Percentiles rank a stretch among this genome's conserved stretches.
Evolutionary conservation across 73 alveolate genomes (phyloP).

Genomic region (Tetrahymena thermophila): DNA sequence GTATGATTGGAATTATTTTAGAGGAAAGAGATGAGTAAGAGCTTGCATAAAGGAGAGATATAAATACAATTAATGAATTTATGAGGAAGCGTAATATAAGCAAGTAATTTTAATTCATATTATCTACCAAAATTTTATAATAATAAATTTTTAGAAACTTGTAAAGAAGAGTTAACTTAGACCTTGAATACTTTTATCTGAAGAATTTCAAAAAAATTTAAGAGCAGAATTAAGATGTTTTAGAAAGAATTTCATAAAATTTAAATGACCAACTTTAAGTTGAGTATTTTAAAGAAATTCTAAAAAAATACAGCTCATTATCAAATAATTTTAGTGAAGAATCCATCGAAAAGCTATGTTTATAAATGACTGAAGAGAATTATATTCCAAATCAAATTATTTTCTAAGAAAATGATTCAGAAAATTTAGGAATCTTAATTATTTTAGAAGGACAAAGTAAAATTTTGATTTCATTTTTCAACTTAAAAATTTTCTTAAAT

Average conservation of each 20-base stretch:
- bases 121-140: background rate
- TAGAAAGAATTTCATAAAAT: background rate
- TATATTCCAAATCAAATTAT: background rate
- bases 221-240: background rate
- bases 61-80: background rate
- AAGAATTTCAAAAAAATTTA: background rate
- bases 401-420: background rate
- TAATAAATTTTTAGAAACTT: background rate
- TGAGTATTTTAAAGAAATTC: background rate
- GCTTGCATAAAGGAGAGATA: background rate
- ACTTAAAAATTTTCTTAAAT: background rate
- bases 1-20: background rate
- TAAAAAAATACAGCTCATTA: background rate
- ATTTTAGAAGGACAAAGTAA: background rate
- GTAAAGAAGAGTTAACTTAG: background rate
- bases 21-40: background rate
- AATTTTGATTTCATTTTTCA: background rate
- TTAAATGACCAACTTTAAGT: background rate
- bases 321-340: background rate
- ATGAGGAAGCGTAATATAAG: background rate
- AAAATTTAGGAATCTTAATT: background rate
- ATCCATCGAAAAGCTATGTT: background rate
- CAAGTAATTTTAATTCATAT: background rate
- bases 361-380: background rate
- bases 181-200: background rate